Evolutionary conservation across 306 rosid genomes (phyloP).

Genomic region (Abrus pulchellus): DNA sequence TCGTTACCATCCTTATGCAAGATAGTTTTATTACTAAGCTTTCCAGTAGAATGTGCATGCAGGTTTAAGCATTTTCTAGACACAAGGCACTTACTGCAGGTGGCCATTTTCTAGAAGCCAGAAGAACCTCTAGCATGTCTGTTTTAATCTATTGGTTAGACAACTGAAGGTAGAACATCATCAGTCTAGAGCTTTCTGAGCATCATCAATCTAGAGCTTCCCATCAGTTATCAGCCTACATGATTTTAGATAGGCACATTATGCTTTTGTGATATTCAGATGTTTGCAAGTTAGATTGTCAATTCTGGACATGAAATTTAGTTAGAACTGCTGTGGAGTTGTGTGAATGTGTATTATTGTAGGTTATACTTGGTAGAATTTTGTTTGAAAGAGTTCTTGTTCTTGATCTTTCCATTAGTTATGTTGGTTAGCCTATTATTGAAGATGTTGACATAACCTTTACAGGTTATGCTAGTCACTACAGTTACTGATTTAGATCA

Average conservation of each 20-base stretch:
- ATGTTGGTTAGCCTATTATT: slow-evolving; percentile 47
- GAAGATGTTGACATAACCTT: slow-evolving; percentile 46
- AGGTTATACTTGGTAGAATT: slow-evolving; percentile 53
- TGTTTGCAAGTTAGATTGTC: slow-evolving; percentile 55
- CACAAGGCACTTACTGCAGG: slow-evolving; percentile 62
- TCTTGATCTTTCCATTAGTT: slow-evolving; percentile 49
- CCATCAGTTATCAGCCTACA: slow-evolving; percentile 46
- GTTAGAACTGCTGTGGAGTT: slow-evolving; percentile 52
- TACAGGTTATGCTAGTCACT: slow-evolving; percentile 40
- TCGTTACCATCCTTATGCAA: slow-evolving; percentile 68
- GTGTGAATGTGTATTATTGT: slow-evolving; percentile 55
- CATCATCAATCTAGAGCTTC: slow-evolving; percentile 59
- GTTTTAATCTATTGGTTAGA: slow-evolving; percentile 52
- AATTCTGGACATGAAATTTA: slow-evolving; percentile 47
- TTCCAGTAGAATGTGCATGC: slow-evolving; percentile 64
- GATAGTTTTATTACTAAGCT: slow-evolving; percentile 68
- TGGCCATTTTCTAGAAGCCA: slow-evolving; percentile 64
- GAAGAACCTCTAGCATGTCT: slow-evolving; percentile 62
- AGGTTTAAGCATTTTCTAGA: slow-evolving; percentile 63
- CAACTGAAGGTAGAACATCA: slow-evolving; percentile 61
- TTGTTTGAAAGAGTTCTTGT: slow-evolving; percentile 47
- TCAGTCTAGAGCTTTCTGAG: slow-evolving; percentile 59
- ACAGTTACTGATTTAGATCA: slow-evolving; percentile 42
- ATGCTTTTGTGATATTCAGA: slow-evolving; percentile 45
- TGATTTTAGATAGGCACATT: slow-evolving; percentile 50